These are phyloP conservation scores for Orobanche coerulescens DNA, from an alignment of 257 asterid species.

Conservation along the genomic window DNA sequence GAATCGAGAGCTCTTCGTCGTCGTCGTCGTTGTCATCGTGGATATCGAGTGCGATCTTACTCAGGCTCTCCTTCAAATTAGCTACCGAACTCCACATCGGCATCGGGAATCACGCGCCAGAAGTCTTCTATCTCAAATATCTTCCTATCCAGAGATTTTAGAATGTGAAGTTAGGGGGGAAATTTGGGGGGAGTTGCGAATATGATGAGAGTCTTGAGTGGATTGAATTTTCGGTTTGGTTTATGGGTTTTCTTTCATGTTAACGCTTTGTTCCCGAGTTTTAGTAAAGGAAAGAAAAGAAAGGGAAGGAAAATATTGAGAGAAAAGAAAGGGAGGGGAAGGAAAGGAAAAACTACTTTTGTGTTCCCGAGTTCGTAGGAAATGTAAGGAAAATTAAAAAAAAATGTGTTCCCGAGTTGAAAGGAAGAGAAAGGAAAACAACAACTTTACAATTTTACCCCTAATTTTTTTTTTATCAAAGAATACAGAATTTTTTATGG, in stretches of 20 bases:
- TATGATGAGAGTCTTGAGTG: constrained; percentile 4
- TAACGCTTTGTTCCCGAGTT: too few species aligned
- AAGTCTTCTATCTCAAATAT: not conserved
- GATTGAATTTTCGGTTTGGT: constrained; percentile 15
- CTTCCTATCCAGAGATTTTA: not conserved
- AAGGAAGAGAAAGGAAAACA: too few species aligned
- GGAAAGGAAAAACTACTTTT: not conserved
- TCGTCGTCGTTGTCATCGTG: constrained; percentile 65
- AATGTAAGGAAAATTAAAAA: too few species aligned
- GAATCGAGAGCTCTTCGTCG: constrained; percentile 49
- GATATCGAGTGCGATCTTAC: constrained; percentile 78
- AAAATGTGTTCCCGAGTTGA: too few species aligned
- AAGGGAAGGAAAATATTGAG: constrained; percentile 32
- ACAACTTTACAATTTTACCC: too few species aligned
- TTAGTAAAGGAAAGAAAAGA: too few species aligned
- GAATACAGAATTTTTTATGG: too few species aligned
- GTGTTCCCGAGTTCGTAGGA: too few species aligned
- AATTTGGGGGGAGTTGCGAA: not conserved
- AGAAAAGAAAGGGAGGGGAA: constrained; percentile 3
- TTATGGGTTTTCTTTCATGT: constrained; percentile 22
- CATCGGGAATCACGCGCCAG: constrained; percentile 29
- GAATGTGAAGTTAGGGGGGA: constrained; percentile 18
- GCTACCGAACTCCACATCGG: constrained; percentile 97
- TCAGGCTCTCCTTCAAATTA: constrained; percentile 74
- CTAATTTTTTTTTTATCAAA: too few species aligned